A percentile compares a stretch with the other conserved stretches of the same genome.
Conservation (phyloP, 31 red algal species). For the Porphyra umbilicalis region DNA sequence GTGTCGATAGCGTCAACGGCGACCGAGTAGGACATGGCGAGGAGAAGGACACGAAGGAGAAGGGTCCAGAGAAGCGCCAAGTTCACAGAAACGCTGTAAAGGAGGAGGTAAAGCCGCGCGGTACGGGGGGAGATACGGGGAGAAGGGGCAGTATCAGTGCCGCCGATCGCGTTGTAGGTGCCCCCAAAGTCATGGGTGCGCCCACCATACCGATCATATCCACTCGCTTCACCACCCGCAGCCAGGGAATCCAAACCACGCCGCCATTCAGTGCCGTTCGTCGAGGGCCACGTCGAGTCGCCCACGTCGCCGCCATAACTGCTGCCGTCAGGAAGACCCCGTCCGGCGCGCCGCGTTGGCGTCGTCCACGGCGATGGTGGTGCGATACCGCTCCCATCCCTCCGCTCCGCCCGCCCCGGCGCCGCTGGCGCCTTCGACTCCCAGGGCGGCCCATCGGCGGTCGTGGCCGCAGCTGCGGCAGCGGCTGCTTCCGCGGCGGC, state of each 20-base stretch:
- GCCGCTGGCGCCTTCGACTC: background rate
- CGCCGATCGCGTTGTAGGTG: background rate
- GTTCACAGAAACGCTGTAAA: conserved; percentile 73
- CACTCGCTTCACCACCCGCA: too few relatives aligned
- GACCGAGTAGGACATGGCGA: conserved; percentile 8
- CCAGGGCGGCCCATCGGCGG: background rate
- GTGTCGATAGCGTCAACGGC: conserved; percentile 3
- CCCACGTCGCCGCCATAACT: background rate
- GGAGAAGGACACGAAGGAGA: conserved; percentile 29
- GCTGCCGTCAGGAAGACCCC: too few relatives aligned
- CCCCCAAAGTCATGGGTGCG: background rate
- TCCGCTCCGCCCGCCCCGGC: background rate
- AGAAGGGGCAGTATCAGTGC: too few relatives aligned
- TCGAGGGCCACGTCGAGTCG: background rate
- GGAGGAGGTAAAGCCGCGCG: conserved; percentile 38
- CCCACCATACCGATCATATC: too few relatives aligned
- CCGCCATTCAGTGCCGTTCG: too few relatives aligned
- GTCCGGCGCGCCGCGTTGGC: background rate
- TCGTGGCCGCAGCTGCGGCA: background rate
- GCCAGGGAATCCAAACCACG: too few relatives aligned
- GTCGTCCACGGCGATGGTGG: too few relatives aligned
- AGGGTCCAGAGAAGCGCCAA: conserved; percentile 63
- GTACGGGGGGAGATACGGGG: background rate
- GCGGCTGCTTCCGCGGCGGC: background rate
- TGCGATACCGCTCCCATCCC: too few relatives aligned